Conservation (phyloP, 306 rosid genomes). For the Prunus salicina region DNA sequence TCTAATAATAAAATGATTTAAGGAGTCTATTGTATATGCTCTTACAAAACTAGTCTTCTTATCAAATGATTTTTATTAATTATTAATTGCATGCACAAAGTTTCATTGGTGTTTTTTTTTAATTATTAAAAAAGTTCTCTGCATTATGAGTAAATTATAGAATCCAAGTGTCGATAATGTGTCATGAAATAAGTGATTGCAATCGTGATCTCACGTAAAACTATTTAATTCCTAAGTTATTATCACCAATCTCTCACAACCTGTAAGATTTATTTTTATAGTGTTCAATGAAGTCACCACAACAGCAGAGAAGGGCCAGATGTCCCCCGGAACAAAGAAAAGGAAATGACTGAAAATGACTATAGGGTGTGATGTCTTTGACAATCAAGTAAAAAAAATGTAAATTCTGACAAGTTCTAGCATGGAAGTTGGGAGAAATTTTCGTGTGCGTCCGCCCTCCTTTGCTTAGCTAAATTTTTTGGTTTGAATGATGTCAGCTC, state of each 20-base stretch:
- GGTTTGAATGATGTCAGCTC: background rate
- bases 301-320: background rate
- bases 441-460: background rate
- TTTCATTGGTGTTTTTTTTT: background rate
- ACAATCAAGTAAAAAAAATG: background rate
- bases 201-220: background rate
- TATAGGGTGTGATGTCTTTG: background rate
- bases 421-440: background rate
- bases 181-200: background rate
- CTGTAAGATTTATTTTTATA: background rate
- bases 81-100: background rate
- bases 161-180: background rate
- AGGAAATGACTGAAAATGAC: background rate
- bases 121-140: background rate
- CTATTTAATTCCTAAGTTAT: background rate
- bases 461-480: background rate
- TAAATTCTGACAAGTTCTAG: background rate
- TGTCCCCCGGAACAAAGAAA: background rate
- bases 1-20: accelerated
- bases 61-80: background rate
- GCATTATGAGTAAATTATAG: background rate
- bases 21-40: accelerated
- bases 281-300: background rate
- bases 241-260: background rate
- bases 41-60: no score